Base-by-base conservation (phyloP, 257 asterid species). In the Cordia subcordata region DNA sequence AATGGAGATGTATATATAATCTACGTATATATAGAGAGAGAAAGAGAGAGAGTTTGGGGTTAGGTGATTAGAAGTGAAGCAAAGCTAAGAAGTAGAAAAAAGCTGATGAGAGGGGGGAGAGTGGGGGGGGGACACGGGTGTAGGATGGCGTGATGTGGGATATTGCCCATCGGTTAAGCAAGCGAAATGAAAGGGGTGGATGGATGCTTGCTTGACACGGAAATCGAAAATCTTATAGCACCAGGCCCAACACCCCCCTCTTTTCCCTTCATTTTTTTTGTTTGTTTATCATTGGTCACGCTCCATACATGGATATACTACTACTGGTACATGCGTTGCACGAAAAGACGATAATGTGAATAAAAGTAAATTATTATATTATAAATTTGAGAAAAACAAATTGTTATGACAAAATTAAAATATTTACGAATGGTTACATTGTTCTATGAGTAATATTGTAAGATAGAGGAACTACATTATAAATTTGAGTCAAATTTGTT, bases 141-240 rank as follows among this genome's bases (percentile, higher is more conserved):
- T 33, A 2, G 15, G 14, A 42, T 12, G 16, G 58, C 57, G 70
- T 37, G 68, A 63, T 44, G 49, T 4, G 18, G 53, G 18, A 14
- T 64, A 67, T 64, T 80, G 85, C 94, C 83, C 73, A 71, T 77
- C 79, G 82, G 81, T 77, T 71, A 75, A 68, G 75, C 58, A 76
- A 68, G 46, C 61, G 17, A 49, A 49, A 17, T 49, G 53, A 49
- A n/a, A 42, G 47, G 15, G 15, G 47, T 10, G 47, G 47, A 17
- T 14, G 53, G 21, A 49, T 49, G 21, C 53, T 49, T 49, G 53
- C 53, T 49, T 49, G 53, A 49, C 53, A 49, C 53, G 53, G 53
- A 14, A 49, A 49, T 49, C 53, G 53, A 49, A 42, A 49, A 42
- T 42, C 47, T 2, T 3, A 42, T n/a, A n/a, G n/a, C 3, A 42